Evolutionary conservation across 2,329 filamentous ascomycete genomes (phyloP), one percentile per base, ranked within the genome.

Genomic region (Hirsutella minnesotensis): DNA sequence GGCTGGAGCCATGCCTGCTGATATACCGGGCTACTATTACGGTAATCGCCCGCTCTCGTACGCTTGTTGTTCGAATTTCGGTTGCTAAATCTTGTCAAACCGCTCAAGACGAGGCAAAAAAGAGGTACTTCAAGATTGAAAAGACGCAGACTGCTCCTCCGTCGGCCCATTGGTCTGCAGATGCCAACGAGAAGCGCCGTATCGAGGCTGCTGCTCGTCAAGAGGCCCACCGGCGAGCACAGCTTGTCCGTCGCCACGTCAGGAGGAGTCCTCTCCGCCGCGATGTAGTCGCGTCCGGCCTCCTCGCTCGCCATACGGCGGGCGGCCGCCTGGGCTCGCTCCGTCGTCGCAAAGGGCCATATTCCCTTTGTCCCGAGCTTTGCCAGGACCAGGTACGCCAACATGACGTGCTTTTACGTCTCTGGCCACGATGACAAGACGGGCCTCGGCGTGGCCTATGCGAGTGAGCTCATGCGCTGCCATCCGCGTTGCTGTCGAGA

Each of bases 121-220:
- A 70, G 31, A 81, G 76, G 49, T 86, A 84, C 53, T 86, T 84
- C 60, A 80, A 77, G 51, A 73, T 85, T 40, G 75, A 82, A 54
- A 71, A 68, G 38, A 67, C 73, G 33, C 67, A 72, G 43, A 68
- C 67, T 15, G 75, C 75, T 1, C 69, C 76, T 0, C 48, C 63
- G 2, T 60, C 57, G 8, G 65, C 72, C 0, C 60, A 67, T 15
- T 83, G 79, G 63, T 77, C 78, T 9, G 61, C 67, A n/a, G 65
- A 74, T 38, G 68, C 69, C 7, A 73, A 82, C 44, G 80, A 76
- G 59, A 68, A 67, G 49, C 75, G 75, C 41, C 69, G 69, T 46
- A 47, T 64, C 3, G 64, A 72, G 27, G 64, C 72, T 30, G 58
- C 58, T 19, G 56, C 57, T 5, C 53, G 53, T 1, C 42, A 52